These are phyloP conservation scores for Chimonanthus praecox DNA, from an alignment of 164 flowering plant species.

Conservation along the genomic window DNA sequence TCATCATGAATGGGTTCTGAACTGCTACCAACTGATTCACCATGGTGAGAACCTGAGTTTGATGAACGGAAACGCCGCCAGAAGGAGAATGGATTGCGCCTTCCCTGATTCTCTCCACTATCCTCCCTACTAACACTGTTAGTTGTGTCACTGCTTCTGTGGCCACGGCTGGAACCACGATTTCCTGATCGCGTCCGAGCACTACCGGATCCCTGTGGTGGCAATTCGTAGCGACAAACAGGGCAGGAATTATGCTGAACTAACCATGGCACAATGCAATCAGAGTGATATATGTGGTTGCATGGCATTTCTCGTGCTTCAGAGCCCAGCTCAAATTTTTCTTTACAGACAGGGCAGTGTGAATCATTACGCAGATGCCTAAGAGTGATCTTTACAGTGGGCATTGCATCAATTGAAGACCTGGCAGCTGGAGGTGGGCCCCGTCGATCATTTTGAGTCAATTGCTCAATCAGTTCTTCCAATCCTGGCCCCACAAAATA, in stretches of 20 bases:
- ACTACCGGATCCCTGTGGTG: slow-evolving; percentile 33
- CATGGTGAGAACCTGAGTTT: slow-evolving; percentile 24
- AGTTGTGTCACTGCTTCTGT: slow-evolving; percentile 25
- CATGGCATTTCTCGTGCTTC: slow-evolving; percentile 82
- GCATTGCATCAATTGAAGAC: slow-evolving; percentile 72
- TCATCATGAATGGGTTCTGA: slow-evolving; percentile 26
- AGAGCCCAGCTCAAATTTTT: slow-evolving; percentile 62
- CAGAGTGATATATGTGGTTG: slow-evolving; percentile 70
- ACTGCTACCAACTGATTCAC: slow-evolving; percentile 37
- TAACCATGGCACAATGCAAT: slow-evolving; percentile 87
- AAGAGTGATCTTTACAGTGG: slow-evolving; percentile 61
- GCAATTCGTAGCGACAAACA: slow-evolving; percentile 72
- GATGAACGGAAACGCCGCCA: slow-evolving; percentile 73
- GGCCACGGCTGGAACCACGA: slow-evolving; percentile 26
- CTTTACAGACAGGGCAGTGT: slow-evolving; percentile 81
- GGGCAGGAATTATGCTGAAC: slow-evolving; percentile 85
- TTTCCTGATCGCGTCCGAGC: slow-evolving; percentile 12
- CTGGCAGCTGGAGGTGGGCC: slow-evolving; percentile 82
- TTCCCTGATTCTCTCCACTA: slow-evolving; percentile 29
- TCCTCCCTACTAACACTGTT: slow-evolving; percentile 20
- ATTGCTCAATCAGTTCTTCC: slow-evolving; percentile 73
- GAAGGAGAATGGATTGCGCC: slow-evolving; percentile 55
- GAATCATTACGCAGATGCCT: slow-evolving; percentile 69
- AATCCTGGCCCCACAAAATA: slow-evolving; percentile 80
- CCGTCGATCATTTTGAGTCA: slow-evolving; percentile 39